phyloP scores from a whole-genome alignment of 2,329 filamentous ascomycete species.

The Colletotrichum orbiculare region DNA sequence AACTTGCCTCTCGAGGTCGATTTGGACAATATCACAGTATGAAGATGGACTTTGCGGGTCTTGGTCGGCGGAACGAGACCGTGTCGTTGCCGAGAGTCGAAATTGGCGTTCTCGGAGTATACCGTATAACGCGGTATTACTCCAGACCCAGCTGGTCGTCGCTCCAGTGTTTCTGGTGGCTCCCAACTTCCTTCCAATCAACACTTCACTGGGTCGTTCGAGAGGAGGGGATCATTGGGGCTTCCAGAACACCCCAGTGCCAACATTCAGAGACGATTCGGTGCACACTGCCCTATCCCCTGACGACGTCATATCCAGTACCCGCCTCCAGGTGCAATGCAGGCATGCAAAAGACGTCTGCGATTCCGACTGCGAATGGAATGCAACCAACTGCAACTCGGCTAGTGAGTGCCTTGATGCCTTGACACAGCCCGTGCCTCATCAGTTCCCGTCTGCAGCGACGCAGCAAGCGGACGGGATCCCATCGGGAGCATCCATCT shows the following conservation, averaged over 20 bases:
- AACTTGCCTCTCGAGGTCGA: not conserved
- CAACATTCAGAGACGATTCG: not conserved
- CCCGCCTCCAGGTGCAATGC: too few species aligned
- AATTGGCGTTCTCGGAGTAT: slow-evolving; percentile 1
- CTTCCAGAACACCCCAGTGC: slow-evolving; percentile 15
- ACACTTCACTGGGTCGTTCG: not conserved
- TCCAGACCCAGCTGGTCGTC: slow-evolving; percentile 3
- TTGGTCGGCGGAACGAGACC: not conserved
- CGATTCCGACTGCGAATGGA: too few species aligned
- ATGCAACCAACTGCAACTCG: slow-evolving; percentile 10
- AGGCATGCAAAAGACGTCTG: too few species aligned
- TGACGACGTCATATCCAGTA: slow-evolving; percentile 27
- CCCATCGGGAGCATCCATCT: too few species aligned
- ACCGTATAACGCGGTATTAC: not conserved
- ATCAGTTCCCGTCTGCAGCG: slow-evolving; percentile 11
- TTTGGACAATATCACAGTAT: not conserved
- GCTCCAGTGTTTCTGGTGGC: slow-evolving; percentile 31
- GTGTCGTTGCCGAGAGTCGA: slow-evolving; percentile 3
- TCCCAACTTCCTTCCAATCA: not conserved
- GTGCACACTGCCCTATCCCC: not conserved
- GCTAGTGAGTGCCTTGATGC: slow-evolving; percentile 4
- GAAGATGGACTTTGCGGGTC: slow-evolving; percentile 19
- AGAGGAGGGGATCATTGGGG: not conserved
- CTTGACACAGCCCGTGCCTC: slow-evolving; percentile 28
- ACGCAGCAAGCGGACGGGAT: not conserved